Base-by-base conservation (phyloP, 164 flowering plant species). In the Magnolia officinalis region DNA sequence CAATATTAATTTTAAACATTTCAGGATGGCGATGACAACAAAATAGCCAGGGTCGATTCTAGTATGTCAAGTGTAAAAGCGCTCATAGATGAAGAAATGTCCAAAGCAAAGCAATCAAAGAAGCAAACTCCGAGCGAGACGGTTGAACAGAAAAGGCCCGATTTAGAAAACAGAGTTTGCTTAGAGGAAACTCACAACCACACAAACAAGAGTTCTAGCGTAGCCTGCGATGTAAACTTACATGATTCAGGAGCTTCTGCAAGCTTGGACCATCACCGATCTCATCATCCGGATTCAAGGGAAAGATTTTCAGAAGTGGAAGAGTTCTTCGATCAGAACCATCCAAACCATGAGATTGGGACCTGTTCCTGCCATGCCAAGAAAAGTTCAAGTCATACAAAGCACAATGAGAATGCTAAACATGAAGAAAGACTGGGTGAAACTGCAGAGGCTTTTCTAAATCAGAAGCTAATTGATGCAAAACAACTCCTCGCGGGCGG, bases 21-120 rank as follows among this genome's bases (percentile, higher is more conserved):
- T 75, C 86, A 91, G 96, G 89, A 81, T 75, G 81, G 20, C 74
- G 84, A 80, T 68, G 83, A 83, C 74, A 80, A 72, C 69, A 76
- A 67, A 50, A 72, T 20, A n/a, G 72, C 69, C 52, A 70, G 61
- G 59, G 49, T 79, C 76, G 87, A 78, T 70, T 58, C 63, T 73
- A 67, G 69, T 63, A 89, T 82, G 75, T 86, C 88, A 77, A 92
- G 95, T 78, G 89, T 91, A 72, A 92, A 92, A 84, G 86, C 84
- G 76, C 92, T 92, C 61, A 89, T 91, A 74, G 93, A 90, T 77
- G 90, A 89, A 82, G 95, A 92, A 76, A 88, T 94, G 92, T 78
- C 81, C 59, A 76, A 64, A 63, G 89, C 88, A 74, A 78, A 81
- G 72, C 82, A 80, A 26, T 45, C 79, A 31, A 81, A 76, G 76